Evolutionary conservation across 139 green algal genomes (phyloP).

Genomic region (Tetraselmis striata): DNA sequence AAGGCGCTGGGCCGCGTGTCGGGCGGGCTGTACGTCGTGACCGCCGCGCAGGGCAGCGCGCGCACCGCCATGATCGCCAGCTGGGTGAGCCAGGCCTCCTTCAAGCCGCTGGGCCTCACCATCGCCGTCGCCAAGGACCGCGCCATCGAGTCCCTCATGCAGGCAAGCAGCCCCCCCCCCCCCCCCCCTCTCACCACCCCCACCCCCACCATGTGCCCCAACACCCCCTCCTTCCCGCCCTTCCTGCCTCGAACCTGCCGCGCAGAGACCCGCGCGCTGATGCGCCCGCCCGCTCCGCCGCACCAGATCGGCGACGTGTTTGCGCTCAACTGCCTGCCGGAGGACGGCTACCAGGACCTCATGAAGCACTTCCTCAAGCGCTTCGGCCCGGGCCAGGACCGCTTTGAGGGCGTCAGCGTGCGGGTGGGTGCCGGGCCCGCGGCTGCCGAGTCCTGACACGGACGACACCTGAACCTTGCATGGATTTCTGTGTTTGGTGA

Average conservation of each 20-base stretch:
- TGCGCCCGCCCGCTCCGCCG: too few species aligned
- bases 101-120: conserved; percentile 93
- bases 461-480: background rate
- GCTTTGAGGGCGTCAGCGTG: conserved; percentile 68
- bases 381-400: conserved; percentile 83
- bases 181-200: background rate
- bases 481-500: too few species aligned
- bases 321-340: conserved; percentile 90
- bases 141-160: conserved; percentile 97
- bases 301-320: conserved; percentile 91
- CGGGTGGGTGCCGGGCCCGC: background rate
- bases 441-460: background rate
- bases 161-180: conserved; percentile 41
- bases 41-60: conserved; percentile 64
- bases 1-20: conserved; percentile 81
- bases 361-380: conserved; percentile 94
- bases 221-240: background rate
- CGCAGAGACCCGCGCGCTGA: too few species aligned
- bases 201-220: background rate
- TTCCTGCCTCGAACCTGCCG: too few species aligned
- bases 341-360: conserved; percentile 53
- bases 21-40: conserved; percentile 89
- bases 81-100: conserved; percentile 72
- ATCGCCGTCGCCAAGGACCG: conserved; percentile 95
- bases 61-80: conserved; percentile 59